phyloP scores from a whole-genome alignment of 108 stramenopile genomes.

The Pelagomonas calceolata region DNA sequence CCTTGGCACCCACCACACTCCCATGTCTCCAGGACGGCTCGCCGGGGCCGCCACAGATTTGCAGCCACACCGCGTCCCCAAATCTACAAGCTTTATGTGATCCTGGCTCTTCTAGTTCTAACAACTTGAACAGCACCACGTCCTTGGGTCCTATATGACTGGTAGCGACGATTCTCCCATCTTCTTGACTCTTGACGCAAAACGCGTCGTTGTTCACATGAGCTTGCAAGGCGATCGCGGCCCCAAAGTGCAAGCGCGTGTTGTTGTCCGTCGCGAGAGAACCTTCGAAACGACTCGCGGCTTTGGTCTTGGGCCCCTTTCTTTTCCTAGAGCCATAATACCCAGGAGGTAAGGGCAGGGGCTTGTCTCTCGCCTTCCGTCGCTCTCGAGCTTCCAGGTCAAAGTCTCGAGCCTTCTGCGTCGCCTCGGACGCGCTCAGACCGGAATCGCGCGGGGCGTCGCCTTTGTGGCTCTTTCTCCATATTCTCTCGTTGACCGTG shows the following conservation, averaged over 20 bases:
- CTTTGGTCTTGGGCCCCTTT: no score
- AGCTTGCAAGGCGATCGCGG: not conserved
- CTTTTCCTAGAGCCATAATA: no score
- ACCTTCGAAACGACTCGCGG: no score
- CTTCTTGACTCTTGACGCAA: not conserved
- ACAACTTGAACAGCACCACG: not conserved
- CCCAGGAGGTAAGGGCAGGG: no score
- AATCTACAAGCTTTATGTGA: not conserved
- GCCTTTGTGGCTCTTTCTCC: no score
- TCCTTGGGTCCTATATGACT: not conserved
- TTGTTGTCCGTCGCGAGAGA: not conserved
- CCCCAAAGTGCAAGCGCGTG: not conserved
- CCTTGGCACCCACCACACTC: not conserved
- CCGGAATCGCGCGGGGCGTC: no score
- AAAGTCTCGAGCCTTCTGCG: no score
- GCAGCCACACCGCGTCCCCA: not conserved
- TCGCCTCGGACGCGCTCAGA: no score
- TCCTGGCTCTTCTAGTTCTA: not conserved
- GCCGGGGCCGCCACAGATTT: not conserved
- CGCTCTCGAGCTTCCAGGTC: no score
- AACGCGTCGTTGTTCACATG: not conserved
- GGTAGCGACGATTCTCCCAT: not conserved
- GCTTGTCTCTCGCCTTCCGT: no score
- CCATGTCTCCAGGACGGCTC: not conserved
- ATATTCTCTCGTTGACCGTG: not conserved